A percentile compares a stretch with the other conserved stretches of the same genome.
Conservation (phyloP, 1,284 basidiomycete genomes). For the Ustilago cynodontis region DNA sequence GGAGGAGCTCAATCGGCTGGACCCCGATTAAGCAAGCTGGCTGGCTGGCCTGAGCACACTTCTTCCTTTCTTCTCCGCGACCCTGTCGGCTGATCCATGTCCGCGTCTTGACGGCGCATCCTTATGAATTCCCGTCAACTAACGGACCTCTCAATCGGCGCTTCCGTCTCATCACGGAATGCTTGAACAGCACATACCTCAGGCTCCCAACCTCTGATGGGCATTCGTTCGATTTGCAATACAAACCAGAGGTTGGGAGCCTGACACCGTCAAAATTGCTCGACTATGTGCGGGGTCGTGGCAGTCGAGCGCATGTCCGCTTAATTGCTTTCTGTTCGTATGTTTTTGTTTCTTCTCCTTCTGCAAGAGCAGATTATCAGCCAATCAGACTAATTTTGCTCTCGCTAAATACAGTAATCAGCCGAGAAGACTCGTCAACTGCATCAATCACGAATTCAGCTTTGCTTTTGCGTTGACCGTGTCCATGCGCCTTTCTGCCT, state of each 20-base stretch:
- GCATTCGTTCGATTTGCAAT: no score
- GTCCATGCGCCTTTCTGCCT: no score
- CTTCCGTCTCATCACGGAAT: no score
- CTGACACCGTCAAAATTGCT: no score
- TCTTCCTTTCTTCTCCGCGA: neutral
- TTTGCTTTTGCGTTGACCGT: conserved; percentile 2
- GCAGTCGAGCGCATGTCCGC: neutral
- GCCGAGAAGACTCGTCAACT: conserved; percentile 1
- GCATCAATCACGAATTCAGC: neutral
- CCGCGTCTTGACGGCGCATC: neutral
- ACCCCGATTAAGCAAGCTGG: conserved; percentile 1
- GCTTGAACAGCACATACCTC: no score
- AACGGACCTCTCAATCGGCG: neutral
- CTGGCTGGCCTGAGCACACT: conserved; percentile 15
- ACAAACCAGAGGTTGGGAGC: no score
- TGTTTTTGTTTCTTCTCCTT: conserved; percentile 1
- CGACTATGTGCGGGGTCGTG: neutral
- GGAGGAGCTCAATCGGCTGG: conserved; percentile 7
- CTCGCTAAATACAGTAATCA: no score
- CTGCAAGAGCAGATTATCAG: conserved; percentile 5
- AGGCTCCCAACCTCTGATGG: no score
- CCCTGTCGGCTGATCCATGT: conserved; percentile 8
- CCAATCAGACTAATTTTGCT: neutral
- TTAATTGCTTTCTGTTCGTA: neutral
- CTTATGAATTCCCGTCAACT: neutral